A percentile compares a stretch with the other conserved stretches of the same genome.
Evolutionary conservation across 805 yeast species (phyloP).

Genomic region (Ascoidea tarda): DNA sequence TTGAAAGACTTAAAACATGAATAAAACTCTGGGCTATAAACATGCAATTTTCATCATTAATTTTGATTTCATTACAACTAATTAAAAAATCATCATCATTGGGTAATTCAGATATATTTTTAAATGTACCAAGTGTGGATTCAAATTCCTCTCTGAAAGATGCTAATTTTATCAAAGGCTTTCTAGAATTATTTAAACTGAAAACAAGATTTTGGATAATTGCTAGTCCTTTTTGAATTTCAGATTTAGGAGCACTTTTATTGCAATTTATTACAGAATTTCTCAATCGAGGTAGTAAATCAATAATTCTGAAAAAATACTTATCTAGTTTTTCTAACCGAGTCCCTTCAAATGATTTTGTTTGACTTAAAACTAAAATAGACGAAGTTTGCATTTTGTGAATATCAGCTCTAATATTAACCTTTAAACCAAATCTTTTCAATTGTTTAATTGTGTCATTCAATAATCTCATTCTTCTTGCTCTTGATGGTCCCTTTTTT

Average conservation of each 20-base stretch:
- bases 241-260: slow-evolving; percentile 64
- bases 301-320: slow-evolving; percentile 58
- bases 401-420: slow-evolving; percentile 52
- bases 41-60: no score
- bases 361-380: slow-evolving; percentile 43
- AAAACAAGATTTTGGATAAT: slow-evolving; percentile 58
- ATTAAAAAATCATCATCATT: slow-evolving; percentile 2
- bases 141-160: not conserved
- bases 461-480: slow-evolving; percentile 68
- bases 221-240: slow-evolving; percentile 65
- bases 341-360: slow-evolving; percentile 28
- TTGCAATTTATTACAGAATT: slow-evolving; percentile 44
- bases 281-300: slow-evolving; percentile 68
- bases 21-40: no score
- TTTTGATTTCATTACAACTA: not conserved
- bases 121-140: slow-evolving; percentile 12
- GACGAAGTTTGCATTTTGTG: slow-evolving; percentile 47
- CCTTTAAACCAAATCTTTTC: slow-evolving; percentile 61
- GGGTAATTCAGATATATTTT: slow-evolving; percentile 5
- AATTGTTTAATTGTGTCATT: slow-evolving; percentile 68
- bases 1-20: no score
- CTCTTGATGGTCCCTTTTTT: slow-evolving; percentile 52
- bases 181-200: slow-evolving; percentile 38
- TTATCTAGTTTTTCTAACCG: slow-evolving; percentile 27
- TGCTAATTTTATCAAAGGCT: slow-evolving; percentile 22